Base-by-base conservation (phyloP, 202 grass and related monocot species). In the Zizania palustris region DNA sequence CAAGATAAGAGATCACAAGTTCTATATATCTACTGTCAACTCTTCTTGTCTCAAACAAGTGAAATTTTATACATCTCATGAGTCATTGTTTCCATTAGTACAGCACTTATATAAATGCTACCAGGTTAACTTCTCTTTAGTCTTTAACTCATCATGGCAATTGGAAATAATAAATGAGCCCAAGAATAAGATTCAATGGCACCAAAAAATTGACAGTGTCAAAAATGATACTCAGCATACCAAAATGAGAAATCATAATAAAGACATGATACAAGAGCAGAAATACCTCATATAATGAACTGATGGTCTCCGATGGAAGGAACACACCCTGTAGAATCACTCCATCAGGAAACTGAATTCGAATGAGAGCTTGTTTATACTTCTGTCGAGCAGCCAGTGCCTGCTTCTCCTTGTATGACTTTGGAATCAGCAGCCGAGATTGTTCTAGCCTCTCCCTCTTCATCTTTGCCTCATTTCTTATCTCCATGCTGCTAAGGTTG, bases 331-430 rank as follows among this genome's bases (percentile, higher is more conserved):
- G 92, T 41, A 99, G 87, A 85, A 92, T 77, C 50, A 95, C 85
- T 70, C 96, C 82, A 70, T 99, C 96, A 50, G 96, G 96, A 78
- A 99, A 99, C 67, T 99, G 91, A 77, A 99, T 67, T 64, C 96
- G 83, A 28, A 99, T 82, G 20, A 99, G 63, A 73, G 85, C 77
- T 78, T 86, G 75, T 28, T 87, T 92, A 72, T 92, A 91, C 71
- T 84, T 93, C 68, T 88, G 90, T 45, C 82, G 84, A 80, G 87
- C 74, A 75, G 89, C 83, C 53, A 92, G 45, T 60, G 87, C 83
- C 75, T 90, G 89, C 72, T 99, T 99, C 83, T 95, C 92, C 72
- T 83, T 84, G 66, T 90, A 99, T 44, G 96, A 99, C 79, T 93
- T 95, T 7, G 92, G 96, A 85, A 99, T 85, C 41, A 99, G 59